A percentile compares a stretch with the other conserved stretches of the same genome.
Evolutionary conservation across 495 filamentous ascomycete genomes (phyloP).

Genomic region (Paragyromitra xinjiangensis): DNA sequence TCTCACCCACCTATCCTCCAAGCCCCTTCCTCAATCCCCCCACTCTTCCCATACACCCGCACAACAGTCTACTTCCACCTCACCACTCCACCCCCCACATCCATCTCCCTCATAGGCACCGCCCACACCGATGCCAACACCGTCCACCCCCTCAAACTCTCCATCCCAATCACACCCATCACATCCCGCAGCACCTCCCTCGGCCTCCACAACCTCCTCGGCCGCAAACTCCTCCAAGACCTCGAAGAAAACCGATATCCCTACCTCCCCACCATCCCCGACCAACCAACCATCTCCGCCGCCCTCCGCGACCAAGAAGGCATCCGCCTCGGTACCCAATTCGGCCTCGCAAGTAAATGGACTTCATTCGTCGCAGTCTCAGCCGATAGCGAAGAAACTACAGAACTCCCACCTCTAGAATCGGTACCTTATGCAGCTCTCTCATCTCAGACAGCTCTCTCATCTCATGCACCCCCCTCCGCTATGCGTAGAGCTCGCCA

Average conservation of each 20-base stretch:
- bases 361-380: slow-evolving; percentile 76
- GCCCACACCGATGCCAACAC: slow-evolving; percentile 60
- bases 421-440: not conserved
- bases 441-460: not conserved
- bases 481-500: not conserved
- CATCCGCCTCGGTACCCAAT: slow-evolving; percentile 69
- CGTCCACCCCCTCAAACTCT: slow-evolving; percentile 66
- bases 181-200: slow-evolving; percentile 57
- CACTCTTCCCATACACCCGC: slow-evolving; percentile 71
- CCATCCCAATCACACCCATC: slow-evolving; percentile 68
- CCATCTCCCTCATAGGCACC: slow-evolving; percentile 65
- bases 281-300: slow-evolving; percentile 63
- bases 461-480: no score
- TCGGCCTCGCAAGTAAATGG: slow-evolving; percentile 72
- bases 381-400: slow-evolving; percentile 20
- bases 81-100: slow-evolving; percentile 60
- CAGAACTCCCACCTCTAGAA: not conserved
- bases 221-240: slow-evolving; percentile 71
- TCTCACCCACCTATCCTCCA: slow-evolving; percentile 67
- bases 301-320: slow-evolving; percentile 70
- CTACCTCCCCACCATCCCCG: slow-evolving; percentile 63
- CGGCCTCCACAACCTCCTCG: slow-evolving; percentile 71
- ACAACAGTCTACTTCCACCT: slow-evolving; percentile 72
- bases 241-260: slow-evolving; percentile 71
- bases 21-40: slow-evolving; percentile 68